Percentiles rank a stretch among this genome's conserved stretches.
Conservation (phyloP, 2,329 filamentous ascomycete genomes). For the Fusarium incarnatum region DNA sequence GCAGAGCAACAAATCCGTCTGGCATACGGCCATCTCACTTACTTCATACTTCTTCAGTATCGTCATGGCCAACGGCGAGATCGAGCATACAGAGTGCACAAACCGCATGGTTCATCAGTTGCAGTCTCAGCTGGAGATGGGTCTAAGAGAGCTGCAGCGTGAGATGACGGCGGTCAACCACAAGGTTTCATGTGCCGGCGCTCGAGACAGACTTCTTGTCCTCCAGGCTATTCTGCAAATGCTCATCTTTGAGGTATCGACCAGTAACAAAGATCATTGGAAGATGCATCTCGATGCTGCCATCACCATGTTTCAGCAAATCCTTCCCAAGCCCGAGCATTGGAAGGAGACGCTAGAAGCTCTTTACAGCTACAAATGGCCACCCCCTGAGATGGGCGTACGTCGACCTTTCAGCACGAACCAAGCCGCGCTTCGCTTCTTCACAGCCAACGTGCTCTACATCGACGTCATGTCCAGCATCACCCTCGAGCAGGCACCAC, state of each 20-base stretch:
- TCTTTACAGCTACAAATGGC: conserved; percentile 51
- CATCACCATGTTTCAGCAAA: conserved; percentile 61
- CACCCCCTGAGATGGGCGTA: conserved; percentile 49
- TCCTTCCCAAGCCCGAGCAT: conserved; percentile 52
- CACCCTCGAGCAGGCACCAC: conserved; percentile 56
- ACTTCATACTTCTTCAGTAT: conserved; percentile 68
- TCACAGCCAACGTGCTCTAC: conserved; percentile 59
- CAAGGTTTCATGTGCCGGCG: conserved; percentile 47
- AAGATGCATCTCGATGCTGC: conserved; percentile 64
- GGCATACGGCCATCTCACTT: conserved; percentile 67
- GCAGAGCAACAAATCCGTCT: conserved; percentile 67
- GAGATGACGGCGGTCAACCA: conserved; percentile 55
- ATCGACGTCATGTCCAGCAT: conserved; percentile 64
- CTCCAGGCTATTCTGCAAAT: conserved; percentile 66
- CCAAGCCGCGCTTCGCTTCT: conserved; percentile 62
- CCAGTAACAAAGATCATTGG: conserved; percentile 60
- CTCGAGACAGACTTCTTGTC: conserved; percentile 53
- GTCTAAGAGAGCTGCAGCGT: conserved; percentile 57
- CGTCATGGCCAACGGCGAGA: conserved; percentile 52
- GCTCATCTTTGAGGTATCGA: conserved; percentile 63
- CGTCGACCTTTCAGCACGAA: conserved; percentile 57
- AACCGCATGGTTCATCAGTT: conserved; percentile 54
- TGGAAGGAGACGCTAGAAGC: conserved; percentile 54
- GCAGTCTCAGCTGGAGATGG: conserved; percentile 58
- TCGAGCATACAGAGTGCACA: conserved; percentile 52